phyloP scores from a whole-genome alignment of 257 asterid genomes.

The Solanum paucissectum region DNA sequence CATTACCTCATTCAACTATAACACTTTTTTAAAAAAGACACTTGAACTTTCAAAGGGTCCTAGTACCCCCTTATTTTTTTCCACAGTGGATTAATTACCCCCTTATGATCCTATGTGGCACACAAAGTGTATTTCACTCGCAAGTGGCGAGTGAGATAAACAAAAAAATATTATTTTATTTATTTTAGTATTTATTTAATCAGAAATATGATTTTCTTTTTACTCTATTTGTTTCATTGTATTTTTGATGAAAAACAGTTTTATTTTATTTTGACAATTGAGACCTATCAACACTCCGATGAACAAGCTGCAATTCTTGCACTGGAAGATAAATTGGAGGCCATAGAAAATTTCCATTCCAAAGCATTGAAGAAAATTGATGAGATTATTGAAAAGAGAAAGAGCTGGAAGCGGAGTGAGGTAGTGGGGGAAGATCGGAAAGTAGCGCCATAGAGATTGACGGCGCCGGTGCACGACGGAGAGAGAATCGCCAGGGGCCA shows the following conservation, averaged over 20 bases:
- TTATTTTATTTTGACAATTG: too few species aligned
- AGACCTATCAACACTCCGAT: neutral
- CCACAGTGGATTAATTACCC: neutral
- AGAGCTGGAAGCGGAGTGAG: neutral
- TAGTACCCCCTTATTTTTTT: neutral
- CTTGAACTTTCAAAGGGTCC: neutral
- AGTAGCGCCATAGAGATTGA: neutral
- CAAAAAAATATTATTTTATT: too few species aligned
- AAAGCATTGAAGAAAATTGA: neutral
- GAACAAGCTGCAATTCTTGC: neutral
- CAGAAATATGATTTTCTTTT: too few species aligned
- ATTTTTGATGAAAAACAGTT: too few species aligned
- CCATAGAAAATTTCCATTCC: neutral
- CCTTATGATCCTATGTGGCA: neutral
- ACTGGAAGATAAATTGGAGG: neutral
- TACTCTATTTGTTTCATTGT: neutral
- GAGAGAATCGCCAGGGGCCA: neutral
- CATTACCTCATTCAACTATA: too few species aligned
- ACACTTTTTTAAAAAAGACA: neutral
- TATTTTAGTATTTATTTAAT: too few species aligned
- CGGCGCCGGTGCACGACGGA: accelerated
- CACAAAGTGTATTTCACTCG: neutral
- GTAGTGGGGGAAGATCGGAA: neutral
- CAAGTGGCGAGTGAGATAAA: neutral
- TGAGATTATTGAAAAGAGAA: too few species aligned